phyloP scores from a whole-genome alignment of 306 rosid species.

The Lagenaria siceraria region DNA sequence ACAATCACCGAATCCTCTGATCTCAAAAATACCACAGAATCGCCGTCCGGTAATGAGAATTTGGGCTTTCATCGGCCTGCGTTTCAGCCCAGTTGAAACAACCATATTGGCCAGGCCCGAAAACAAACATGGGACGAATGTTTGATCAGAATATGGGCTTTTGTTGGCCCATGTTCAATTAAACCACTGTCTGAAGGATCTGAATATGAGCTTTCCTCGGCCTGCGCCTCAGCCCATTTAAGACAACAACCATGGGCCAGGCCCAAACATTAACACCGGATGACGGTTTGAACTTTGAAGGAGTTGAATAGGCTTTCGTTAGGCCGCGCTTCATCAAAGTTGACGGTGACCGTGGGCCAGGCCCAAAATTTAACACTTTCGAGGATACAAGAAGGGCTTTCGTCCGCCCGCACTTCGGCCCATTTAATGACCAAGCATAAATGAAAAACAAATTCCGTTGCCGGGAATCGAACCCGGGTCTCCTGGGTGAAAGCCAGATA shows the following conservation, averaged over 20 bases:
- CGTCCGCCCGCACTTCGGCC: no score
- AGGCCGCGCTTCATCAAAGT: no score
- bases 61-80: not conserved
- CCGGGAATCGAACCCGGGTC: constrained; percentile 99
- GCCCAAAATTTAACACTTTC: no score
- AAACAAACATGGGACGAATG: not conserved
- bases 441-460: constrained; percentile 24
- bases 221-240: not conserved
- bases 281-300: no score
- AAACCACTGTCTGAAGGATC: no score
- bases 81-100: not conserved
- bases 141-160: no score
- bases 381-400: no score
- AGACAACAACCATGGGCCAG: not conserved
- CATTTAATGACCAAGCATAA: not conserved
- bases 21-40: not conserved
- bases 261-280: no score
- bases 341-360: no score
- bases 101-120: not conserved
- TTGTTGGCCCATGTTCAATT: no score
- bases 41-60: not conserved
- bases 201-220: not conserved
- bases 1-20: not conserved
- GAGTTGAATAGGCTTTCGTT: no score
- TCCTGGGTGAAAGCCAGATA: constrained; percentile 98